phyloP scores from a whole-genome alignment of 202 grass and related monocot genomes.

The Brachypodium distachyon region DNA sequence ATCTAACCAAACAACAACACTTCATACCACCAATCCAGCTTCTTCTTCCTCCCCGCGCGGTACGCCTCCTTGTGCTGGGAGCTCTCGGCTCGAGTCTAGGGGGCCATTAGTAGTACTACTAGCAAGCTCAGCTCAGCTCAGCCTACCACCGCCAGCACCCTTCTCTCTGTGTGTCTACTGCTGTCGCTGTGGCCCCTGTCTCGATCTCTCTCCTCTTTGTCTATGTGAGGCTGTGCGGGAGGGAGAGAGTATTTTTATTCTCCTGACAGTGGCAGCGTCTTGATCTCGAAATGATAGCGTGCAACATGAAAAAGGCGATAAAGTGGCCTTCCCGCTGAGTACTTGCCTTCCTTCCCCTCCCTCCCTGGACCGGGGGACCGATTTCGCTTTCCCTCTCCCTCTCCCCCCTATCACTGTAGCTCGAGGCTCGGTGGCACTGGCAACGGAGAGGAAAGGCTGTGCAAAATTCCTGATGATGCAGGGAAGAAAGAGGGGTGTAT shows the following conservation, averaged over 20 bases:
- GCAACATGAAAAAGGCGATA: constrained; percentile 87
- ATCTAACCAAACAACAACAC: constrained; percentile 41
- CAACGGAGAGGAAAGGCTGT: not conserved
- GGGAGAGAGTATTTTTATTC: constrained; percentile 63
- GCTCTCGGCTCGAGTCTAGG: not conserved
- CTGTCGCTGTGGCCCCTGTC: not conserved
- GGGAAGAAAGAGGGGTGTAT: not conserved
- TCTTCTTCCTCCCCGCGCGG: constrained; percentile 3
- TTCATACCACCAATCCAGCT: constrained; percentile 34
- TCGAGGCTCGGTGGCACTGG: constrained; percentile 13
- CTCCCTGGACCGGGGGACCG: not conserved
- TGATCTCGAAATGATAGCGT: constrained; percentile 70
- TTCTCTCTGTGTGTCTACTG: not conserved
- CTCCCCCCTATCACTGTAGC: not conserved
- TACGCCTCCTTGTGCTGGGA: not conserved
- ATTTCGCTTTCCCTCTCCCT: not conserved
- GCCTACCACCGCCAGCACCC: not conserved
- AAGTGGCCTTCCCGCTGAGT: constrained; percentile 47
- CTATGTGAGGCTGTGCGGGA: not conserved
- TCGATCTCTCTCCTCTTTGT: not conserved
- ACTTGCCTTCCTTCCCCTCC: constrained; percentile 27
- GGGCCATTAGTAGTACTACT: constrained; percentile 10
- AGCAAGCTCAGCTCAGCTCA: not conserved
- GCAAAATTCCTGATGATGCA: constrained; percentile 32
- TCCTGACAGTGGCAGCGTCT: constrained; percentile 33